These are phyloP conservation scores for Zygotorulaspora chibaensis DNA, from an alignment of 805 yeast genomes.

Conservation along the genomic window DNA sequence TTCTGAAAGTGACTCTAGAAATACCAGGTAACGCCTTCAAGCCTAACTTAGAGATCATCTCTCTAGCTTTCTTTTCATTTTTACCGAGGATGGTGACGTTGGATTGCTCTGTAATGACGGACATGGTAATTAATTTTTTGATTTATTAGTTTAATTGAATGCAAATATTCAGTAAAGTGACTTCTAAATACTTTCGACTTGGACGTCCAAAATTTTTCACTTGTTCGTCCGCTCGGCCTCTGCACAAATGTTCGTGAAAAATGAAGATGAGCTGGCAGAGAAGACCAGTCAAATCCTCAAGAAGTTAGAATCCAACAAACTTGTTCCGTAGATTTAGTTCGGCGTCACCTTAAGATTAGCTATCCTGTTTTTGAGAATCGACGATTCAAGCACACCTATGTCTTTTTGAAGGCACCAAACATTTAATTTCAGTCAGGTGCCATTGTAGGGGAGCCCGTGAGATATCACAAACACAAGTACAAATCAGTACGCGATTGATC, in stretches of 20 bases:
- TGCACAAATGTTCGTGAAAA: background rate
- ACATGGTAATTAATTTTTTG: conserved; percentile 16
- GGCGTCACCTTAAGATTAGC: background rate
- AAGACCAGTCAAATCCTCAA: background rate
- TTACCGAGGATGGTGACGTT: conserved; percentile 64
- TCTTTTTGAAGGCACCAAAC: background rate
- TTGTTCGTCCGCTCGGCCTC: background rate
- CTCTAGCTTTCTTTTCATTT: conserved; percentile 95
- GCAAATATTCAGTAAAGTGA: too few relatives aligned
- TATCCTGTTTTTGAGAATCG: background rate
- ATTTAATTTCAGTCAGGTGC: background rate
- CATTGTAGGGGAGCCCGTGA: background rate
- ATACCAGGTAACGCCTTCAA: conserved; percentile 89
- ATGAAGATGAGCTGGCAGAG: background rate
- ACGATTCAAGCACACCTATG: background rate
- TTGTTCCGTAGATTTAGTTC: too few relatives aligned
- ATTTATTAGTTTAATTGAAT: background rate
- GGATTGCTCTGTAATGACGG: conserved; percentile 30
- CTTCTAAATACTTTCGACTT: background rate
- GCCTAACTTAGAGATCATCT: conserved; percentile 78
- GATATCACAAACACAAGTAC: background rate
- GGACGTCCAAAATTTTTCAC: conserved; percentile 3
- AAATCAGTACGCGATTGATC: background rate
- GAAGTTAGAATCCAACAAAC: background rate
- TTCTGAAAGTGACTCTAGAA: conserved; percentile 92